These are phyloP conservation scores for Ichthyophonus hoferi DNA, from an alignment of 208 protist species.

Conservation along the genomic window DNA sequence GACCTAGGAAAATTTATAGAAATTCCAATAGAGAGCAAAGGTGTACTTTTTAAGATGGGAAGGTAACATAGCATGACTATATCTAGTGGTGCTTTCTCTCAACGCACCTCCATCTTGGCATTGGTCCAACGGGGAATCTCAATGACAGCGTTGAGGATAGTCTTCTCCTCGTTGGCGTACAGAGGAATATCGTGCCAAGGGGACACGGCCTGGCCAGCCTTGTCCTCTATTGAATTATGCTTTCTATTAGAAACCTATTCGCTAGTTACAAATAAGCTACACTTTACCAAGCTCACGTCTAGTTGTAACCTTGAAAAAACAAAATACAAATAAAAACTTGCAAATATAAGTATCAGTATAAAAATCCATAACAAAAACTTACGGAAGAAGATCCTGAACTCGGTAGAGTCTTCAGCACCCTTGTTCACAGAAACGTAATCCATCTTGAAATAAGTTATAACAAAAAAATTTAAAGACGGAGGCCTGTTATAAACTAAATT, in stretches of 20 bases:
- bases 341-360: too few species aligned
- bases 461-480: too few species aligned
- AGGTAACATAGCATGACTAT: too few species aligned
- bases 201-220: constrained; percentile 46
- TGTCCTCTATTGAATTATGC: constrained; percentile 1
- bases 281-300: background rate
- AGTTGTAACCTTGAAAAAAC: background rate
- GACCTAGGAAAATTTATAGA: too few species aligned
- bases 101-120: constrained; percentile 51
- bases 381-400: background rate
- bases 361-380: background rate
- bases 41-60: too few species aligned
- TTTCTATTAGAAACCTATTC: too few species aligned
- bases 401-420: background rate
- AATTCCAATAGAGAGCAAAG: too few species aligned
- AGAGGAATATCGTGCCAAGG: constrained; percentile 69
- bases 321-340: background rate
- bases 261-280: too few species aligned
- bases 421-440: background rate
- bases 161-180: constrained; percentile 21
- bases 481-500: too few species aligned
- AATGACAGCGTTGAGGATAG: constrained; percentile 59
- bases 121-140: constrained; percentile 66
- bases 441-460: background rate
- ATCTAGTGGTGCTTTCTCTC: too few species aligned